Evolutionary conservation across 495 filamentous ascomycete species (phyloP).

Genomic region (Amorphotheca resinae): DNA sequence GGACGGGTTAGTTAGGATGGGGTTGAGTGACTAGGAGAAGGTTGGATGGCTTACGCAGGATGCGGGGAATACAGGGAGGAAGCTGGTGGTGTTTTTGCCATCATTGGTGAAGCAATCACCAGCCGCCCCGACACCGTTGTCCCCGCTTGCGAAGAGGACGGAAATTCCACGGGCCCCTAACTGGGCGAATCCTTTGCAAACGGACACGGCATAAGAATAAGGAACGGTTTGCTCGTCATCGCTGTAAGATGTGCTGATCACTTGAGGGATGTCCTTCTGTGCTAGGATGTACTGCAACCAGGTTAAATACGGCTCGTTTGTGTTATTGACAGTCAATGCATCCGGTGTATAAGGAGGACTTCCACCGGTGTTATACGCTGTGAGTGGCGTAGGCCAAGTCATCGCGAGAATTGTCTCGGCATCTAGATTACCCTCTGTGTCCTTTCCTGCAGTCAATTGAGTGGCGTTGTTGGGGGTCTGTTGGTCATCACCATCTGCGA

Average conservation of each 20-base stretch:
- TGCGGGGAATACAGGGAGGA: constrained; percentile 58
- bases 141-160: constrained; percentile 59
- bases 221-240: constrained; percentile 58
- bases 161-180: constrained; percentile 61
- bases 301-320: constrained; percentile 76
- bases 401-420: constrained; percentile 55
- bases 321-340: constrained; percentile 34
- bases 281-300: constrained; percentile 58
- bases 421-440: constrained; percentile 61
- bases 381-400: constrained; percentile 42
- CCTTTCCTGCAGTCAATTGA: constrained; percentile 21
- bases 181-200: constrained; percentile 61
- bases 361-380: constrained; percentile 56
- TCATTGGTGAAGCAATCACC: constrained; percentile 53
- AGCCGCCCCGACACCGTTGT: constrained; percentile 47
- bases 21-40: not conserved
- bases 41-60: constrained; percentile 34
- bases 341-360: constrained; percentile 45
- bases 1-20: not conserved
- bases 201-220: constrained; percentile 44
- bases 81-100: constrained; percentile 45
- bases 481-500: constrained; percentile 46
- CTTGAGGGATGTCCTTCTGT: constrained; percentile 54
- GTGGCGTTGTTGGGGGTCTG: constrained; percentile 38
- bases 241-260: constrained; percentile 63